Percentiles rank a stretch among this genome's conserved stretches.
These are phyloP conservation scores for Aspergillus melleus DNA, from an alignment of 2,329 filamentous ascomycete species.

Conservation along the genomic window DNA sequence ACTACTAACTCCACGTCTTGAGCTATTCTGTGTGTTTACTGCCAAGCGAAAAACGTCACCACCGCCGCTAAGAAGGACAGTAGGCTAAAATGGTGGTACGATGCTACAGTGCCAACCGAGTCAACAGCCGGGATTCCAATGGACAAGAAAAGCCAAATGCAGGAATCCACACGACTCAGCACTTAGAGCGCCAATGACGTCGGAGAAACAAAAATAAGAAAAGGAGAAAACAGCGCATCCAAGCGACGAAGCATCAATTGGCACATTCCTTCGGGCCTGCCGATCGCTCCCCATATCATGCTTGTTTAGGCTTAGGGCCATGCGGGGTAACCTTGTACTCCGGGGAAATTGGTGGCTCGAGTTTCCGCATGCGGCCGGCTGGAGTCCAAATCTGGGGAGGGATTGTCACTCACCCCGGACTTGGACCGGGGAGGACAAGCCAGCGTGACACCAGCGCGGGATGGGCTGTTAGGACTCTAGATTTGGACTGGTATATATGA, in stretches of 20 bases:
- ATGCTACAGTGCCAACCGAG: not conserved
- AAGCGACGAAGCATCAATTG: not conserved
- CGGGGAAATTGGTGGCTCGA: slow-evolving; percentile 15
- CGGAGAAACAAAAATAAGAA: not conserved
- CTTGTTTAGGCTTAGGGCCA: not conserved
- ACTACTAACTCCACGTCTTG: too few relatives aligned
- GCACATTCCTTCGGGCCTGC: not conserved
- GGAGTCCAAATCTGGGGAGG: not conserved
- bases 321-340: slow-evolving; percentile 7
- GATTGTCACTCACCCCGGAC: not conserved
- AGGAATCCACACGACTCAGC: not conserved
- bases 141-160: not conserved
- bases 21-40: not conserved
- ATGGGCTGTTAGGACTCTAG: not conserved
- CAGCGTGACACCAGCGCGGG: not conserved
- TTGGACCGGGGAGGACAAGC: not conserved
- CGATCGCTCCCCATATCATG: not conserved
- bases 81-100: not conserved
- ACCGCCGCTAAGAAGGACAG: not conserved
- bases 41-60: not conserved
- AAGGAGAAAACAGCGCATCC: too few relatives aligned
- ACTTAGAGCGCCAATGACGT: not conserved
- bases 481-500: not conserved
- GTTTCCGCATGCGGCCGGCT: slow-evolving; percentile 1
- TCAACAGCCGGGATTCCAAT: not conserved